Evolutionary conservation across 2,329 filamentous ascomycete genomes (phyloP).

Genomic region (Phialemoniopsis sp.): DNA sequence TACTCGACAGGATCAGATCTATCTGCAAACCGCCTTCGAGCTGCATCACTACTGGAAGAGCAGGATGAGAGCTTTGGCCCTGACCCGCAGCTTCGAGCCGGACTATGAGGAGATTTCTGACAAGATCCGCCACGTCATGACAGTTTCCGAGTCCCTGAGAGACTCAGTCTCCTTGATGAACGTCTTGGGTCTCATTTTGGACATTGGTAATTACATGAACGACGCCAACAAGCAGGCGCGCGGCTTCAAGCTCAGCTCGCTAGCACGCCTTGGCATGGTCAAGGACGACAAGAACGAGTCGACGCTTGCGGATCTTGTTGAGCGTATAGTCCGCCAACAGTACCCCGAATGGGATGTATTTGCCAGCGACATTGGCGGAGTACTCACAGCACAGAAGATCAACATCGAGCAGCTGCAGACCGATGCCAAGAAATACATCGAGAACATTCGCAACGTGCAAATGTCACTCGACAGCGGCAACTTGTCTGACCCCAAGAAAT

Average conservation of each 20-base stretch:
- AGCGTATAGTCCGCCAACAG: slow-evolving; percentile 92
- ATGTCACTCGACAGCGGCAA: slow-evolving; percentile 89
- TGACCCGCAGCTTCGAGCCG: slow-evolving; percentile 77
- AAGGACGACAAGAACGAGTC: slow-evolving; percentile 99
- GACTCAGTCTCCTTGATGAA: slow-evolving; percentile 95
- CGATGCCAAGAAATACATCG: slow-evolving; percentile 89
- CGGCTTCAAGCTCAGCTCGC: slow-evolving; percentile 95
- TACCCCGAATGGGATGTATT: slow-evolving; percentile 96
- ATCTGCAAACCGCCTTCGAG: slow-evolving; percentile 88
- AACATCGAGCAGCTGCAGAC: slow-evolving; percentile 88
- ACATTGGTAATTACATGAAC: slow-evolving; percentile 99
- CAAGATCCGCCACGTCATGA: slow-evolving; percentile 82
- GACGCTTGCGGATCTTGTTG: slow-evolving; percentile 90
- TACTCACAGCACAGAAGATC: slow-evolving; percentile 78
- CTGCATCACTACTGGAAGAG: slow-evolving; percentile 98
- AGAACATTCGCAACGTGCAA: slow-evolving; percentile 92
- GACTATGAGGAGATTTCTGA: slow-evolving; percentile 90
- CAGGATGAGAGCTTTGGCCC: slow-evolving; percentile 82
- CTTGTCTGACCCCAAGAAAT: slow-evolving; percentile 92
- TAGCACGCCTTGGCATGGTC: slow-evolving; percentile 91
- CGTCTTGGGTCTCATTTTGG: slow-evolving; percentile 89
- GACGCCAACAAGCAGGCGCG: slow-evolving; percentile 97
- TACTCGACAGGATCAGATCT: slow-evolving; percentile 93
- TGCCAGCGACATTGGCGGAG: slow-evolving; percentile 75
- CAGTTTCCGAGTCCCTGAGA: slow-evolving; percentile 81